Evolutionary conservation across 305 asterid genomes (phyloP).

Genomic region (Fraxinus sp.): DNA sequence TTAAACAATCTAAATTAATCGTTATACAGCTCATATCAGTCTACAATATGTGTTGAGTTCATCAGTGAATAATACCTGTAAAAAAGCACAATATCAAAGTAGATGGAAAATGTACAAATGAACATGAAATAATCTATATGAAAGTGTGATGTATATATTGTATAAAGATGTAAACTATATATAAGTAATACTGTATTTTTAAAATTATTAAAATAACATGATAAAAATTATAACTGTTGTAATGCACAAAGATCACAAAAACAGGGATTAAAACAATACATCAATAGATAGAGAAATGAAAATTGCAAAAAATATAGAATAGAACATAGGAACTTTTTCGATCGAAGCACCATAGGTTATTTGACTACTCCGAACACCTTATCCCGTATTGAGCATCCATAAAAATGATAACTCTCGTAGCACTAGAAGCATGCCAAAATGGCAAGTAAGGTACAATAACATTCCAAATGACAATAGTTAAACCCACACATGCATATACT

Average conservation of each 20-base stretch:
- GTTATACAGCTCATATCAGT: background rate
- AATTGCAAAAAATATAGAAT: no score
- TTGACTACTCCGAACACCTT: no score
- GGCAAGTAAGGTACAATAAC: no score
- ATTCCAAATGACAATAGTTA: no score
- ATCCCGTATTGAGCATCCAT: no score
- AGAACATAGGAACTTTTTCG: background rate
- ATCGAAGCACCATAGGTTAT: background rate
- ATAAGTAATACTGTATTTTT: no score
- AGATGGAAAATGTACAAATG: background rate
- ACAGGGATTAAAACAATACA: background rate
- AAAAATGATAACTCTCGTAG: no score
- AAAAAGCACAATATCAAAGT: background rate
- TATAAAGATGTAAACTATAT: background rate
- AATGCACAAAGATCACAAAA: background rate
- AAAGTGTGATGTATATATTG: no score
- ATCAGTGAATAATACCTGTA: no score
- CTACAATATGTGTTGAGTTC: background rate
- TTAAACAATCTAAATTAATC: background rate
- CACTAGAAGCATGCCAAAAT: no score
- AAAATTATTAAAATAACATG: background rate
- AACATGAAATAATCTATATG: no score
- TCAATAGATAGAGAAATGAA: background rate
- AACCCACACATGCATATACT: no score
- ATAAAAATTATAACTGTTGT: background rate